Evolutionary conservation across 2,329 filamentous ascomycete species (phyloP).

Genomic region (Chrysoporthe puriensis): DNA sequence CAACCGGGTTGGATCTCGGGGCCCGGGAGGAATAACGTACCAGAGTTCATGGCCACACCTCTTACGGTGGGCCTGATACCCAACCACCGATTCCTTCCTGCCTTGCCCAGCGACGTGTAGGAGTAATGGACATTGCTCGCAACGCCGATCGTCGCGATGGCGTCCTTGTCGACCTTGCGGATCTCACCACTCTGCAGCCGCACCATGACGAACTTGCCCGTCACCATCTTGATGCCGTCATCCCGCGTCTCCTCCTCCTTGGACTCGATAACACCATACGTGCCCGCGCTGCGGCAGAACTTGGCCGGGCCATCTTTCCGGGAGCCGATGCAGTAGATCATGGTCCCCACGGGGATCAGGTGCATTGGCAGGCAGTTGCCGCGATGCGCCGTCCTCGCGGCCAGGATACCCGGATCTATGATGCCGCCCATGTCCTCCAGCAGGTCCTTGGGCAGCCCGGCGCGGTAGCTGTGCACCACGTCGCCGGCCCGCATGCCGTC

Average conservation of each 20-base stretch:
- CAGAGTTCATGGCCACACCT: conserved; percentile 98
- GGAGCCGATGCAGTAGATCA: conserved; percentile 87
- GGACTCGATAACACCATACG: conserved; percentile 83
- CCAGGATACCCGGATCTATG: conserved; percentile 93
- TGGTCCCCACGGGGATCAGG: conserved; percentile 94
- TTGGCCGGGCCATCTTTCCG: conserved; percentile 75
- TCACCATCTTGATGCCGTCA: conserved; percentile 63
- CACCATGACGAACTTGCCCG: conserved; percentile 79
- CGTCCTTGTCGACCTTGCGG: conserved; percentile 85
- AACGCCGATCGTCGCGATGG: conserved; percentile 91
- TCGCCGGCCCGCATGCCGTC: conserved; percentile 94
- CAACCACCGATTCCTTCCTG: conserved; percentile 89
- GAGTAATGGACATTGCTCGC: conserved; percentile 93
- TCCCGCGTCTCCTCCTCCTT: conserved; percentile 78
- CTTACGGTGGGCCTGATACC: conserved; percentile 94
- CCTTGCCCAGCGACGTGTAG: conserved; percentile 90
- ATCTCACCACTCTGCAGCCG: conserved; percentile 92
- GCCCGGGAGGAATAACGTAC: conserved; percentile 50
- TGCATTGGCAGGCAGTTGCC: conserved; percentile 95
- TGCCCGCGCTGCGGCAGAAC: conserved; percentile 93
- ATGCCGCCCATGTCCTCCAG: conserved; percentile 90
- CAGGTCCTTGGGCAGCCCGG: conserved; percentile 85
- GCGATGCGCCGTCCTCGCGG: conserved; percentile 89
- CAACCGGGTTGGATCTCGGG: not conserved
- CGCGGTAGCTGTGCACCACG: conserved; percentile 86